Conservation (phyloP, 441 rosid species). For the Lepidium campestre region DNA sequence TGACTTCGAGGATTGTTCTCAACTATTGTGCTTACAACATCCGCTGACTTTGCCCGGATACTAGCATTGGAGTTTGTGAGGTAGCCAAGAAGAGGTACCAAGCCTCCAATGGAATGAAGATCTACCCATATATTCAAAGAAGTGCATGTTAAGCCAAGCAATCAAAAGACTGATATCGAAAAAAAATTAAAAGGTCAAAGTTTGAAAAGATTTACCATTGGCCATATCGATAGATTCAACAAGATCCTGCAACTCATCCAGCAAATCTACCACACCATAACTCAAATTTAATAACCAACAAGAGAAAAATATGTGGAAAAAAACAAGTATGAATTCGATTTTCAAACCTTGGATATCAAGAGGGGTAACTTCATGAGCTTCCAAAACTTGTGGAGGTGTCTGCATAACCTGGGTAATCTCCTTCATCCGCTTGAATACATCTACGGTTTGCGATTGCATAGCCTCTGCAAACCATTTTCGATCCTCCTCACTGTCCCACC, state of each 20-base stretch:
- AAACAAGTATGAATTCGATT: background rate
- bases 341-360: slow-evolving; percentile 63
- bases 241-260: slow-evolving; percentile 92
- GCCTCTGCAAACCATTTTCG: slow-evolving; percentile 94
- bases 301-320: background rate
- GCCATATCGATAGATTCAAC: slow-evolving; percentile 50
- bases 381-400: slow-evolving; percentile 70
- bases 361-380: slow-evolving; percentile 78
- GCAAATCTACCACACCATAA: slow-evolving; percentile 48
- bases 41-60: slow-evolving; percentile 89
- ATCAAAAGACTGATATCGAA: background rate
- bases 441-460: slow-evolving; percentile 80
- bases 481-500: slow-evolving; percentile 72
- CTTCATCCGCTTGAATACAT: slow-evolving; percentile 87
- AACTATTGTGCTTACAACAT: slow-evolving; percentile 73
- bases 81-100: slow-evolving; percentile 76
- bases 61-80: slow-evolving; percentile 66
- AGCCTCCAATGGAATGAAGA: slow-evolving; percentile 88
- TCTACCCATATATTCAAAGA: slow-evolving; percentile 33
- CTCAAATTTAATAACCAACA: background rate
- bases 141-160: background rate
- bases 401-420: slow-evolving; percentile 89
- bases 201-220: slow-evolving; percentile 19
- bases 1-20: slow-evolving; percentile 92
- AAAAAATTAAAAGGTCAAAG: background rate